Conservation (phyloP, 2,329 filamentous ascomycete genomes). For the Aspergillus caelatus region DNA sequence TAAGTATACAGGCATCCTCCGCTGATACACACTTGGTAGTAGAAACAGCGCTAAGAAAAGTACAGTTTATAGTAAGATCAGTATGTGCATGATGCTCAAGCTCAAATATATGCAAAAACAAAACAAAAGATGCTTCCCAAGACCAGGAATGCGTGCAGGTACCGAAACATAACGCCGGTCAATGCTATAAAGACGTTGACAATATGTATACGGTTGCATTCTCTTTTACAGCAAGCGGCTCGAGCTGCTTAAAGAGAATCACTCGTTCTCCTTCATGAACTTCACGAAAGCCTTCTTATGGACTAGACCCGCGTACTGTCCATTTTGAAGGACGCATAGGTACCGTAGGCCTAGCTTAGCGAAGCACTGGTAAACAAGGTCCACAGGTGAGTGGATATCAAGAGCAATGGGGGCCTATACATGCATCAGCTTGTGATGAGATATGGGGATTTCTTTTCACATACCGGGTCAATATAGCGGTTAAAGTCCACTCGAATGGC, state of each 20-base stretch:
- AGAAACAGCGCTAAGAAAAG: neutral
- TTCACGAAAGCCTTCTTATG: slow-evolving; percentile 98
- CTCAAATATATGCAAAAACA: neutral
- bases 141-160: neutral
- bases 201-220: neutral
- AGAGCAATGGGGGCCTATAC: slow-evolving; percentile 76
- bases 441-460: slow-evolving; percentile 30
- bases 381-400: slow-evolving; percentile 87
- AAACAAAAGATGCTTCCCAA: neutral
- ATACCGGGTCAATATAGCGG: slow-evolving; percentile 81
- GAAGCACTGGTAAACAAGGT: slow-evolving; percentile 95
- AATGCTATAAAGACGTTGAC: neutral
- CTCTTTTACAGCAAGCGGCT: neutral
- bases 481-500: slow-evolving; percentile 81
- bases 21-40: neutral
- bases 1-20: neutral
- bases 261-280: slow-evolving; percentile 82
- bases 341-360: slow-evolving; percentile 91
- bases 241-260: neutral
- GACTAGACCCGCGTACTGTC: slow-evolving; percentile 85
- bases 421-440: neutral
- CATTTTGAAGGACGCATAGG: slow-evolving; percentile 84
- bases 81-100: neutral
- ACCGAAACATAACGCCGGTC: neutral
- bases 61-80: neutral